Conservation (phyloP, 1,284 basidiomycete genomes). For the Ceratobasidium sp. region DNA sequence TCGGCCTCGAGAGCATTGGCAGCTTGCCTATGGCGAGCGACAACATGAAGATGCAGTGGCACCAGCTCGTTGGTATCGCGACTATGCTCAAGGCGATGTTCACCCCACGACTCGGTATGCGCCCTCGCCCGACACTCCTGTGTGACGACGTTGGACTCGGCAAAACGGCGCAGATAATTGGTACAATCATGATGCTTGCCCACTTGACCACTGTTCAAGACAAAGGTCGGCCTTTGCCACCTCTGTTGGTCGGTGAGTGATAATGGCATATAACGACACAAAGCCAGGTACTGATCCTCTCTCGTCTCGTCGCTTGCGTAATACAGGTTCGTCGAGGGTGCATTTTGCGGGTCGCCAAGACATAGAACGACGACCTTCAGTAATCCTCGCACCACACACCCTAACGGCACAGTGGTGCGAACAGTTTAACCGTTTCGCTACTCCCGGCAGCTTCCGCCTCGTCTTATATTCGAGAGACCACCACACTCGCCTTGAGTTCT, state of each 20-base stretch:
- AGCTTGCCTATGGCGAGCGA: not conserved
- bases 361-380: not conserved
- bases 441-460: not conserved
- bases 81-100: not conserved
- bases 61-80: not conserved
- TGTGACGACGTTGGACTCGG: conserved; percentile 16
- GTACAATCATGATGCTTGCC: not conserved
- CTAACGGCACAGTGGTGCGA: not conserved
- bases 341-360: conserved; percentile 13
- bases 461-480: not conserved
- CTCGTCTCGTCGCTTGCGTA: not conserved
- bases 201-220: conserved; percentile 3
- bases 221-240: not conserved
- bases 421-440: not conserved
- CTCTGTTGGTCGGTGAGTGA: conserved; percentile 6
- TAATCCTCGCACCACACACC: not conserved
- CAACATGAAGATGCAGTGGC: not conserved
- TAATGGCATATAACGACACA: not conserved
- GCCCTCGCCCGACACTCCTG: not conserved
- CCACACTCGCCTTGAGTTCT: not conserved
- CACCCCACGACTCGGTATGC: not conserved
- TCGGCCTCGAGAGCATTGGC: not conserved
- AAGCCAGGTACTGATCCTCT: not conserved
- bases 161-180: too few species aligned
- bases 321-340: not conserved